These are phyloP conservation scores for Podila epicladia DNA, from an alignment of 192 early-diverging fungal genomes.

Conservation along the genomic window DNA sequence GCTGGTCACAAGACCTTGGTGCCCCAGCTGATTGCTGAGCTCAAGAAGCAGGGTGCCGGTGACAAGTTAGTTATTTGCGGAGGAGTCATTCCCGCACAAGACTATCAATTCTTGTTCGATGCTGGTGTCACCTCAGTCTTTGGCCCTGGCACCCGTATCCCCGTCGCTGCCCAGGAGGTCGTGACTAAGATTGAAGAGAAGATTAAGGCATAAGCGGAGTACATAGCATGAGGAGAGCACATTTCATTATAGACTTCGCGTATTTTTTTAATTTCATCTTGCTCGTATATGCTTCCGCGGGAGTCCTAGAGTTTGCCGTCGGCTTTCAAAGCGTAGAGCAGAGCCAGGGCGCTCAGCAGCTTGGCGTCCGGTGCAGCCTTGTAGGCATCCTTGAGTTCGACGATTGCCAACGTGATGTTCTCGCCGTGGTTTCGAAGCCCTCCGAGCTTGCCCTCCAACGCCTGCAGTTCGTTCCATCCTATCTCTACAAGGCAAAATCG, in stretches of 20 bases:
- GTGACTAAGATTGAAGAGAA: conserved; percentile 73
- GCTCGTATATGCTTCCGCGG: neutral
- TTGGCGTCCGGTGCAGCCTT: conserved; percentile 76
- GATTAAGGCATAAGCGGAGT: conserved; percentile 18
- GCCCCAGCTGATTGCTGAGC: conserved; percentile 80
- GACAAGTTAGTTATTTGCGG: conserved; percentile 84
- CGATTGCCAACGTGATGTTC: conserved; percentile 74
- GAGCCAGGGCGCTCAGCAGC: conserved; percentile 68
- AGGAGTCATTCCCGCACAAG: conserved; percentile 89
- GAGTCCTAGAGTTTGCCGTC: conserved; percentile 39
- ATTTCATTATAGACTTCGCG: neutral
- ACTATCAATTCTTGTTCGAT: conserved; percentile 85
- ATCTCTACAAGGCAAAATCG: conserved; percentile 26
- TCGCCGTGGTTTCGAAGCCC: conserved; percentile 83
- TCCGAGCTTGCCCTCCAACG: conserved; percentile 68
- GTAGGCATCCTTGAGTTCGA: conserved; percentile 73
- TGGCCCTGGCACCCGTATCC: conserved; percentile 90
- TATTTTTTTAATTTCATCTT: neutral
- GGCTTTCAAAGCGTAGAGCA: conserved; percentile 62
- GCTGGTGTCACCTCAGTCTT: conserved; percentile 85
- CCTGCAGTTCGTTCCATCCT: conserved; percentile 58
- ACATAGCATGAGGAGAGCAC: neutral
- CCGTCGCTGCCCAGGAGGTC: conserved; percentile 84
- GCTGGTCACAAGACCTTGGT: conserved; percentile 91
- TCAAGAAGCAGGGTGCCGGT: conserved; percentile 76